Percentiles rank a stretch among this genome's conserved stretches.
Conservation (phyloP, 139 green algal species). For the Yamagishiella unicocca region DNA sequence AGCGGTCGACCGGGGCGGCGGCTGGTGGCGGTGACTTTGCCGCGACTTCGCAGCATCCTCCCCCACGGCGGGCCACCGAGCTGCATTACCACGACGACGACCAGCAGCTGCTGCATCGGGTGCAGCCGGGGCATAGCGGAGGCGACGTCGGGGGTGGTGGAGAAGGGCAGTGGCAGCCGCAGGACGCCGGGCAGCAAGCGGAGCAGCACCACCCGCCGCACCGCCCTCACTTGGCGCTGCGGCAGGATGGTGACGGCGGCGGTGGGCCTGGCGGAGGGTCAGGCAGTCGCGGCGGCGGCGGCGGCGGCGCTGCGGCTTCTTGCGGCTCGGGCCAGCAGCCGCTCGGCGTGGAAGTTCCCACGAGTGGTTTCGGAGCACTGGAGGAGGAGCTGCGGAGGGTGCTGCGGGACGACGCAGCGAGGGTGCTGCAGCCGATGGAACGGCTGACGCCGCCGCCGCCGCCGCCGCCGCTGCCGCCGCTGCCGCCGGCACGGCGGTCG, state of each 20-base stretch:
- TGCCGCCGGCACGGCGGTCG: too few relatives aligned
- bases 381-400: neutral
- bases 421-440: slow-evolving; percentile 22
- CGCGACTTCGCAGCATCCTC: too few relatives aligned
- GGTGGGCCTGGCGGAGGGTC: neutral
- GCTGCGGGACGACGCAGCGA: neutral
- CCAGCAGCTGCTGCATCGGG: neutral
- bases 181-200: neutral
- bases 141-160: neutral
- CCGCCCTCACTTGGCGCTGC: neutral
- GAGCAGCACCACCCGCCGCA: neutral
- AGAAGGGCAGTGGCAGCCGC: neutral
- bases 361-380: neutral
- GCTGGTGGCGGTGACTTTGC: too few relatives aligned
- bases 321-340: neutral
- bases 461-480: too few relatives aligned
- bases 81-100: slow-evolving; percentile 26
- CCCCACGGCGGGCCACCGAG: neutral
- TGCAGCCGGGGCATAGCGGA: neutral
- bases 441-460: too few relatives aligned
- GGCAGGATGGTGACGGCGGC: neutral
- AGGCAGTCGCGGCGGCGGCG: neutral
- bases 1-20: too few relatives aligned
- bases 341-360: slow-evolving; percentile 10
- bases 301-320: neutral